Conservation (phyloP, 768 basidiomycete genomes). For the Russula emetica region DNA sequence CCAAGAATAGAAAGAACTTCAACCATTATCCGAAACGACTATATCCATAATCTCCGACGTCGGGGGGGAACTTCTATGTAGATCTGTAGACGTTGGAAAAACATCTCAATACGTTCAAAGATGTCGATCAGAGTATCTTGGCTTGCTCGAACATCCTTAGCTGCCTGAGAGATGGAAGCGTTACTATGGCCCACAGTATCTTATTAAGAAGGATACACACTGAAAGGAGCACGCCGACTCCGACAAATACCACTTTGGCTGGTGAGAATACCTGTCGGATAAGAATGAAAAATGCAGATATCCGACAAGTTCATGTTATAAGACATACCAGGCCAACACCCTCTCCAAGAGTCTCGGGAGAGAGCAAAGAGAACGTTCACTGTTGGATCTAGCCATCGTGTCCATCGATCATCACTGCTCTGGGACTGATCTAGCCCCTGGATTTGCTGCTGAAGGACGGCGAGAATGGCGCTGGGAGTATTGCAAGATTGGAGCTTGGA, state of each 20-base stretch:
- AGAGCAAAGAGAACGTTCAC: not conserved
- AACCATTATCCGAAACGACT: not conserved
- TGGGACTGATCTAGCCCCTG: not conserved
- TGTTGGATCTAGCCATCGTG: not conserved
- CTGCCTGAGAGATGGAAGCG: not conserved
- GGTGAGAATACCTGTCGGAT: not conserved
- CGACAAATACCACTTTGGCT: not conserved
- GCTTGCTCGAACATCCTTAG: not conserved
- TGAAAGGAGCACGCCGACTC: not conserved
- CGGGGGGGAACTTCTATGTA: not conserved
- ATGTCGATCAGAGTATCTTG: not conserved
- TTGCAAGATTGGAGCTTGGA: not conserved
- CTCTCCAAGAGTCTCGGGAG: not conserved
- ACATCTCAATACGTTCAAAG: not conserved
- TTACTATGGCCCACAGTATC: not conserved
- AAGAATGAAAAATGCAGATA: not conserved
- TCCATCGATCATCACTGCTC: not conserved
- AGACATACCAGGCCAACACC: not conserved
- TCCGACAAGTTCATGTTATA: no score
- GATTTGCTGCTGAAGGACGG: not conserved
- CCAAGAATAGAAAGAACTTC: not conserved
- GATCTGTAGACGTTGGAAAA: not conserved
- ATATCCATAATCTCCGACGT: not conserved
- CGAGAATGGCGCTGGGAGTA: not conserved
- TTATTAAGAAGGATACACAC: not conserved